Evolutionary conservation across 345 rosid genomes (phyloP).

Genomic region (Gossypium stocksii): DNA sequence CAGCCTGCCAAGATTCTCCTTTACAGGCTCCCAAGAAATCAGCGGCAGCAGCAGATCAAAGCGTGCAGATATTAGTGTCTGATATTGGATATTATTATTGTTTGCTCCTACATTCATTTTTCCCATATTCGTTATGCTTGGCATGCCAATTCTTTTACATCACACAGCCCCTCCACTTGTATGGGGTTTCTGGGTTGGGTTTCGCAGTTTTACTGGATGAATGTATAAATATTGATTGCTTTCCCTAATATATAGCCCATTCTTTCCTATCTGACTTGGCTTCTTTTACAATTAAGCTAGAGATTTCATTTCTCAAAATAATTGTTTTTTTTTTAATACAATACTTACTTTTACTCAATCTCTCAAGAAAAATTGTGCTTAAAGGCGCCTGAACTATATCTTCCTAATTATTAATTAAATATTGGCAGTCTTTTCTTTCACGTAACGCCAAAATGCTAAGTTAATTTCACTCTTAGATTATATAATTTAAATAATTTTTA

Average conservation of each 20-base stretch:
- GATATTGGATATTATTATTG: slow-evolving; percentile 19
- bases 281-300: too few relatives aligned
- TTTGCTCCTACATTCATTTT: neutral
- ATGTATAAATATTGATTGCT: slow-evolving; percentile 23
- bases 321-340: too few relatives aligned
- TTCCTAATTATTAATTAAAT: too few relatives aligned
- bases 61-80: slow-evolving; percentile 82
- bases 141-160: slow-evolving; percentile 29
- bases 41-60: slow-evolving; percentile 60
- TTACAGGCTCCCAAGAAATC: slow-evolving; percentile 46
- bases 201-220: slow-evolving; percentile 5
- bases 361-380: too few relatives aligned
- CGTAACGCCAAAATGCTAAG: too few relatives aligned
- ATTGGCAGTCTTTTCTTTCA: too few relatives aligned
- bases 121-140: neutral
- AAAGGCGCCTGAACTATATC: too few relatives aligned
- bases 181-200: slow-evolving; percentile 5
- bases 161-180: neutral
- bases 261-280: neutral
- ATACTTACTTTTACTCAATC: too few relatives aligned
- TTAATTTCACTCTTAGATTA: too few relatives aligned
- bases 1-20: slow-evolving; percentile 67
- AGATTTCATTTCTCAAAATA: too few relatives aligned
- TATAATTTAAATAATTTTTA: too few relatives aligned
- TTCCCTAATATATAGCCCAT: neutral